Evolutionary conservation across 371 early-diverging fungal genomes (phyloP).

Genomic region (Rhizopus sp.): DNA sequence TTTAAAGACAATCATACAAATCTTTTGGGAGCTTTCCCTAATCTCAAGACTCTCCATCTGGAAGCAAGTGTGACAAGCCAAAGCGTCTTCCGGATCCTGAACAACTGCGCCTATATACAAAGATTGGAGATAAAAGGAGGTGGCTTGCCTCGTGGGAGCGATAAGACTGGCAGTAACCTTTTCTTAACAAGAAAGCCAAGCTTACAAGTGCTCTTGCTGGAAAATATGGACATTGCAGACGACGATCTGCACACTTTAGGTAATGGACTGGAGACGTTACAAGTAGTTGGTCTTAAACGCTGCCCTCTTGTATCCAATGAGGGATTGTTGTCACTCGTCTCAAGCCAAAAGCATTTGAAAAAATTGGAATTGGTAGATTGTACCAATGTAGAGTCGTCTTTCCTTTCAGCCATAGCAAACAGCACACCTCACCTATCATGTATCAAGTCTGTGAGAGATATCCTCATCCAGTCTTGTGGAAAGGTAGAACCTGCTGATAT

Average conservation of each 20-base stretch:
- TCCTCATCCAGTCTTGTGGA: constrained; percentile 28
- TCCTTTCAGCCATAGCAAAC: not conserved
- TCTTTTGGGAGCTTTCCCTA: constrained; percentile 19
- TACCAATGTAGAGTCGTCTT: constrained; percentile 7
- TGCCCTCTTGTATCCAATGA: constrained; percentile 8
- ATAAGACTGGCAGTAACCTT: not conserved
- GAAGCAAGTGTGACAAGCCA: constrained; percentile 14
- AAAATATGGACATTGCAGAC: constrained; percentile 13
- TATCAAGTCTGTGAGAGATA: constrained; percentile 1
- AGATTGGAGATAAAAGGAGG: not conserved
- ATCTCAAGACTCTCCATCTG: constrained; percentile 19
- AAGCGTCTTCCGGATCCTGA: not conserved
- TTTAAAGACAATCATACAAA: constrained; percentile 21
- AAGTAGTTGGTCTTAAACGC: constrained; percentile 6
- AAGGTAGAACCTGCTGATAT: constrained; percentile 14
- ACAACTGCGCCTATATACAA: constrained; percentile 8
- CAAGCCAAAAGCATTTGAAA: not conserved
- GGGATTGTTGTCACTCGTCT: not conserved
- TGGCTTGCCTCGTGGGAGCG: not conserved
- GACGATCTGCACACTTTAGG: not conserved
- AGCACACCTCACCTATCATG: not conserved
- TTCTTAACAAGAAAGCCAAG: not conserved
- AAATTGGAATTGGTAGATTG: constrained; percentile 21
- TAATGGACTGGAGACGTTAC: not conserved
- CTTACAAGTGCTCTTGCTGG: constrained; percentile 9